phyloP scores from a whole-genome alignment of 2,329 filamentous ascomycete genomes.

The Colletotrichum cordylinicola region DNA sequence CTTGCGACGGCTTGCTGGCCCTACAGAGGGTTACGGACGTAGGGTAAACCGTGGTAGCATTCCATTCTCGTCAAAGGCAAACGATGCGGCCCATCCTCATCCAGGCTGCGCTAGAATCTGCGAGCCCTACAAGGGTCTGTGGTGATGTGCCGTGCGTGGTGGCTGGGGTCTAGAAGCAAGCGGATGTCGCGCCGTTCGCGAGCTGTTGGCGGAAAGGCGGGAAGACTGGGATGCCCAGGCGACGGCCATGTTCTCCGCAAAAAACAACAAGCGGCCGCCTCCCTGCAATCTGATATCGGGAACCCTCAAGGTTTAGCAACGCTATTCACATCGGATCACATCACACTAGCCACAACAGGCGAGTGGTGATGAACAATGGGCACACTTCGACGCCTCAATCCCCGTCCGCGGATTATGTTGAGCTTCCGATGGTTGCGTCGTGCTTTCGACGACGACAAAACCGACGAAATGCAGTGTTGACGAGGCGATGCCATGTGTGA shows the following conservation, averaged over 20 bases:
- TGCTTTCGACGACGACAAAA: not conserved
- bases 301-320: constrained; percentile 19
- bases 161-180: constrained; percentile 19
- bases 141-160: constrained; percentile 14
- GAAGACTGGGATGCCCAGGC: constrained; percentile 15
- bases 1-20: not conserved
- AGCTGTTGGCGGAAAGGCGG: constrained; percentile 16
- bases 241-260: constrained; percentile 12
- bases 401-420: constrained; percentile 4
- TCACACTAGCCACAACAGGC: constrained; percentile 20
- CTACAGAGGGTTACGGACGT: constrained; percentile 12
- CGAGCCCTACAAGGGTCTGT: not conserved
- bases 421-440: not conserved
- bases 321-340: constrained; percentile 24
- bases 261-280: not conserved
- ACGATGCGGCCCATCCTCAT: not conserved
- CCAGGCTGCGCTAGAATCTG: not conserved
- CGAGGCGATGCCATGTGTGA: not conserved
- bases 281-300: constrained; percentile 17
- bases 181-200: constrained; percentile 13
- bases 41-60: not conserved
- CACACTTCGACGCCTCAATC: constrained; percentile 15
- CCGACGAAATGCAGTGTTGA: not conserved
- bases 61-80: not conserved
- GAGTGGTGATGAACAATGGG: constrained; percentile 8